These are phyloP conservation scores for Rhipidocladum racemiflorum DNA, from an alignment of 176 grass and related monocot genomes.

Conservation along the genomic window DNA sequence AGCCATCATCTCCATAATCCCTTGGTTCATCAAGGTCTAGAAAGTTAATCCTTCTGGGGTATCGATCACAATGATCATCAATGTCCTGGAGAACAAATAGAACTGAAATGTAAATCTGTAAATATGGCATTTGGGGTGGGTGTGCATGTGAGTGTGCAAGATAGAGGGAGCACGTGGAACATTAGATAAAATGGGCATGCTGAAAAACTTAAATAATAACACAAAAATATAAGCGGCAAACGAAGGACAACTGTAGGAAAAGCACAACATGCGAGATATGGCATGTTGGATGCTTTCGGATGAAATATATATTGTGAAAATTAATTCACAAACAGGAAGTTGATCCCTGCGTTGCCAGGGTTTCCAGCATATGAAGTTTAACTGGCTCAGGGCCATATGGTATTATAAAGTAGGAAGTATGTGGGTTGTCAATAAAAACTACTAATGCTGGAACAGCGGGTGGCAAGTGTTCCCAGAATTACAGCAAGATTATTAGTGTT, in stretches of 20 bases:
- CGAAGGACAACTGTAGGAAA: not conserved
- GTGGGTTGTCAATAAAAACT: not conserved
- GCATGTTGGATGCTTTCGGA: not conserved
- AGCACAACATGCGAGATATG: too few species aligned
- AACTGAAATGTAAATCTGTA: conserved; percentile 12
- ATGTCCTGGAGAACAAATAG: not conserved
- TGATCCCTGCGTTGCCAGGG: not conserved
- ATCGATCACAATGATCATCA: not conserved
- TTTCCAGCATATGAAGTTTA: not conserved
- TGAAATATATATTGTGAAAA: not conserved
- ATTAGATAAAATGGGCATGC: not conserved
- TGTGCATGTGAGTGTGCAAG: not conserved
- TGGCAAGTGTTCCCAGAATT: too few species aligned
- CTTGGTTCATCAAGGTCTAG: not conserved
- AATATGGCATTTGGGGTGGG: not conserved
- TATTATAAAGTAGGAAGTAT: not conserved
- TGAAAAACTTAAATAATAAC: not conserved
- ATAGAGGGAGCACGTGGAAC: not conserved
- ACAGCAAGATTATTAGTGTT: too few species aligned
- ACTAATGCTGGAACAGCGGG: not conserved
- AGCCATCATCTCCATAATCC: not conserved
- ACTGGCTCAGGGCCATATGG: not conserved
- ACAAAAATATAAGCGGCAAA: not conserved
- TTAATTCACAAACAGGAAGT: not conserved
- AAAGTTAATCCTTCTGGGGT: too few species aligned